Base-by-base conservation (phyloP, 2,329 filamentous ascomycete species). In the Raffaelea arxii region DNA sequence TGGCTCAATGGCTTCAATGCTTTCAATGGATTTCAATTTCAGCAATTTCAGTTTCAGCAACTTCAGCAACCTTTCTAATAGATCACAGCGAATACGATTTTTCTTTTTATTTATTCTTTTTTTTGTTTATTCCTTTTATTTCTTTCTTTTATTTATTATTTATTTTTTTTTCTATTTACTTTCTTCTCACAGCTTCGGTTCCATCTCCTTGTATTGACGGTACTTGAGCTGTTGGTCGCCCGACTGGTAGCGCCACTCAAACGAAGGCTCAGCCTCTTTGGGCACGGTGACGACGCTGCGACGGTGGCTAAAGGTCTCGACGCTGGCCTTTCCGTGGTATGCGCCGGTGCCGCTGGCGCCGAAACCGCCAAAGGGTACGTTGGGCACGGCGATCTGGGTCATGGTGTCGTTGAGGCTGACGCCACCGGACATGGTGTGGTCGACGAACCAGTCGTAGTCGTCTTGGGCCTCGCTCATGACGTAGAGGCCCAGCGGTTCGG, bases 321-420 rank as follows among this genome's bases (percentile, higher is more conserved):
- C 65, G 30, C 71, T 70, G 56, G 68, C 66, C 51, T 62, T 59
- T 18, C 72, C 73, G 53, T 73, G 71, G 54, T 72, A 46, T 6
- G 25, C 24, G 16, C 45, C 45, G 3, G 18, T 11, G 3, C 45
- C 45, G 23, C 30, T 37, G 18, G 63, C 60, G 24, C 73, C 73
- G 19, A 74, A 63, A 27, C 74, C 72, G 39, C 74, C 72, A 39
- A 77, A 65, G 6, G 72, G 71, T 2, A 65, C 63, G 23, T 60
- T 60, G 3, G 63, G 62, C 38, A 68, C 61, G 30, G 58, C 61
- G 41, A 61, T 60, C 50, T 75, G 72, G 37, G 71, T 58, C 50
- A 66, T 62, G 35, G 64, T 60, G 53, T 74, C 71, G 55, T 76
- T 75, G 56, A 74, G 59, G 12, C 69, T 72, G 44, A 74, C 71